Evolutionary conservation across 129 eudicot genomes (phyloP), one percentile per base, ranked within the genome.

Genomic region (Tagetes erecta): DNA sequence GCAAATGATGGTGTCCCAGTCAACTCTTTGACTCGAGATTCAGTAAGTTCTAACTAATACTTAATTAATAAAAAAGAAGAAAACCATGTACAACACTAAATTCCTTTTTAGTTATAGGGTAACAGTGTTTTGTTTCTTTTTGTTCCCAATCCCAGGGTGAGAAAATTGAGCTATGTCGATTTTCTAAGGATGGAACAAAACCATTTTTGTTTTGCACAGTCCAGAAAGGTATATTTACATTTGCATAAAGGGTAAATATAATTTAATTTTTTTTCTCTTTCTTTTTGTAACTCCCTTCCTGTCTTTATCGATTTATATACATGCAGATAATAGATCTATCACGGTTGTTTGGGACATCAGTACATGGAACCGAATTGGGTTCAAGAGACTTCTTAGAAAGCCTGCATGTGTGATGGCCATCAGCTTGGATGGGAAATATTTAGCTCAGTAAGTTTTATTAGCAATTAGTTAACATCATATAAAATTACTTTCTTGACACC

Each of bases 351-450:
- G 89, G 89, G 99, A 95, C 81, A 95, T 95, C 72, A 91, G 92
- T 76, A 85, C 93, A 13, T 95, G 97, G 99, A 75, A 87, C 1
- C 91, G 77, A 84, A 85, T 91, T 84, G 96, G 99, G 70, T 86
- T 88, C 75, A 88, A 85, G 82, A 79, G 85, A 66, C 84, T 91
- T 42, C 86, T 91, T 66, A 80, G 71, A 68, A 95, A 95, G 81
- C 97, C 97, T 80, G 94, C 97, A 53, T 86, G 94, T 27, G 76
- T 82, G 68, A 91, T 95, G 96, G 86, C 99, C 10, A 71, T 83
- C 67, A 95, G 99, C 67, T 60, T 80, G 82, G 99, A 91, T 80
- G 99, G 96, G 77, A 95, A 95, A 75, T 95, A 95, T 87, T 89
- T 95, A 78, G 96, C 97, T 64, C 81, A 86, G 98, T 94, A 90